These are phyloP conservation scores for Suillus occidentalis DNA, from an alignment of 768 basidiomycete species.

Conservation along the genomic window DNA sequence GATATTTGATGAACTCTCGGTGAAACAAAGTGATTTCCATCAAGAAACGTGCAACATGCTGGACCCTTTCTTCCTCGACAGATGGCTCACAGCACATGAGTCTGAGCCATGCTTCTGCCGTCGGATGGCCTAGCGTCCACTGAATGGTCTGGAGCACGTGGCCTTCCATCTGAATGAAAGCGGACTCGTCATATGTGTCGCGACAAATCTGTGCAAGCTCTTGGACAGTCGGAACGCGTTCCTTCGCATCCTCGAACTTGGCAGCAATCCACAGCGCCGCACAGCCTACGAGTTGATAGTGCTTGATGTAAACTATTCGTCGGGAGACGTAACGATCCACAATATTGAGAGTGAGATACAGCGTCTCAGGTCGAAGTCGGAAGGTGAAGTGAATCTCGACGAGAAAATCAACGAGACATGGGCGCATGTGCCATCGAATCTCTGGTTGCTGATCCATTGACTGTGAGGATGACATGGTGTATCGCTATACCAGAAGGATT, in stretches of 20 bases:
- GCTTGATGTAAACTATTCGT: slow-evolving; percentile 97
- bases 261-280: slow-evolving; percentile 99
- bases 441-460: slow-evolving; percentile 99
- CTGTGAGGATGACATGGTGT: slow-evolving; percentile 87
- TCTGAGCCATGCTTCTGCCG: slow-evolving; percentile 96
- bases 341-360: slow-evolving; percentile 98
- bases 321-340: slow-evolving; percentile 99
- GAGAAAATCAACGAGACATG: slow-evolving; percentile 97
- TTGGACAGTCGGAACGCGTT: slow-evolving; percentile 93
- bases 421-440: slow-evolving; percentile 99
- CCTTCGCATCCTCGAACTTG: slow-evolving; percentile 99
- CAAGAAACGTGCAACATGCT: slow-evolving; percentile 94
- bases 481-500: slow-evolving; percentile 47
- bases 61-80: slow-evolving; percentile 85
- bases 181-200: slow-evolving; percentile 94
- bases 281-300: slow-evolving; percentile 98
- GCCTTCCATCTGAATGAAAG: slow-evolving; percentile 99
- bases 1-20: slow-evolving; percentile 87
- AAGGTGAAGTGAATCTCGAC: slow-evolving; percentile 99
- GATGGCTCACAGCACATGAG: slow-evolving; percentile 72
- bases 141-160: slow-evolving; percentile 95
- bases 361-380: slow-evolving; percentile 95
- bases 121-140: slow-evolving; percentile 96
- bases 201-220: slow-evolving; percentile 95
- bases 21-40: slow-evolving; percentile 99